Evolutionary conservation across 2,329 filamentous ascomycete species (phyloP).

Genomic region (Rhynchosporium agropyri): DNA sequence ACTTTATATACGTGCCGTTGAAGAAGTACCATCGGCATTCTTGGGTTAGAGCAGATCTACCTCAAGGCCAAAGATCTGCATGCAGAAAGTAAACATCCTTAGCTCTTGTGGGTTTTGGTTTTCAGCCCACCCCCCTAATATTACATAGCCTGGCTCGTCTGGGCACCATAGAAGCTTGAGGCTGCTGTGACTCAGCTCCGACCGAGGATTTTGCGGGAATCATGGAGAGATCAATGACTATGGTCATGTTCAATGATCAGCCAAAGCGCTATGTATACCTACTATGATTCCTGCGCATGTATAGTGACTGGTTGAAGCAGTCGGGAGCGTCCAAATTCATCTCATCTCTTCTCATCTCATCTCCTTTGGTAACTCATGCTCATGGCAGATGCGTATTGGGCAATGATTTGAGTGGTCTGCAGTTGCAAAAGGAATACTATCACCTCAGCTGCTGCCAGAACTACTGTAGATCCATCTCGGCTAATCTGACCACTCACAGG

Average conservation of each 20-base stretch:
- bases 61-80: background rate
- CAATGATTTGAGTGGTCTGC: conserved; percentile 3
- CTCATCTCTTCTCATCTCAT: too few species aligned
- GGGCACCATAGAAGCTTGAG: background rate
- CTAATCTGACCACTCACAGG: too few species aligned
- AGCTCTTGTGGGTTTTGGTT: background rate
- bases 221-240: background rate
- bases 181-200: background rate
- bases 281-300: too few species aligned
- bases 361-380: background rate
- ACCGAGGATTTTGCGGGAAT: too few species aligned
- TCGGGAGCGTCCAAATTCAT: background rate
- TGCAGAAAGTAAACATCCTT: background rate
- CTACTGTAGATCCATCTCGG: too few species aligned
- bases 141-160: too few species aligned
- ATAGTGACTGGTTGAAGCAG: background rate
- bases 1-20: background rate
- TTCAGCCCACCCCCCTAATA: background rate
- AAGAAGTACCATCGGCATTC: background rate
- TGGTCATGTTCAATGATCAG: background rate
- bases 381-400: conserved; percentile 6
- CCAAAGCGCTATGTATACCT: too few species aligned
- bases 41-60: background rate
- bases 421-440: too few species aligned
- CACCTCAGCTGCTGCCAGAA: too few species aligned